These are phyloP conservation scores for Quercus dentata DNA, from an alignment of 306 rosid genomes.

Conservation along the genomic window DNA sequence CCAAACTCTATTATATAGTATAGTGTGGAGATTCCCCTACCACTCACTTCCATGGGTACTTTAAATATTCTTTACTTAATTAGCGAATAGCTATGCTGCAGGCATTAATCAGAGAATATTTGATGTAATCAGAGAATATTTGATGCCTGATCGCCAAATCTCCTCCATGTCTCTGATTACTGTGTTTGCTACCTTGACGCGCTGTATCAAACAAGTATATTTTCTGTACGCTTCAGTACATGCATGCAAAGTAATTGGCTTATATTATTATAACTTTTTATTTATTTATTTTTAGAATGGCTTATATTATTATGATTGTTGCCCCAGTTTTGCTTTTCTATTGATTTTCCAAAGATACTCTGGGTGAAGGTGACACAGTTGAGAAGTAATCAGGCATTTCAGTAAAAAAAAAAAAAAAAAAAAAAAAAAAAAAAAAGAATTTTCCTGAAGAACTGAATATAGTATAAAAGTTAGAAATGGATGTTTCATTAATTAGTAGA, in stretches of 20 bases:
- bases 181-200: not conserved
- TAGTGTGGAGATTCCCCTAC: not conserved
- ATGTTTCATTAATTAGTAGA: not conserved
- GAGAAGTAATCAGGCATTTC: not conserved
- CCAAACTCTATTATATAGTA: not conserved
- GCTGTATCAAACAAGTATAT: not conserved
- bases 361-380: not conserved
- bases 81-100: not conserved
- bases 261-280: not conserved
- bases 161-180: not conserved
- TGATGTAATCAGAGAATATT: constrained; percentile 5
- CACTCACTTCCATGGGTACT: not conserved
- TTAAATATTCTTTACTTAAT: not conserved
- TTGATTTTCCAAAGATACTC: not conserved
- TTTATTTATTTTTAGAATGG: not conserved
- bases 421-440: too few relatives aligned
- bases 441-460: too few relatives aligned
- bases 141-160: not conserved
- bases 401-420: not conserved
- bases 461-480: not conserved
- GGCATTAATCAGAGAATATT: constrained; percentile 6
- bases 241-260: not conserved
- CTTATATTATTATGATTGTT: not conserved
- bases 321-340: not conserved
- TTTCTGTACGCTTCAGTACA: not conserved